Percentiles rank a stretch among this genome's conserved stretches.
Evolutionary conservation across 108 stramenopile species (phyloP).

Genomic region (Cyclotella choctawhatcheeana): DNA sequence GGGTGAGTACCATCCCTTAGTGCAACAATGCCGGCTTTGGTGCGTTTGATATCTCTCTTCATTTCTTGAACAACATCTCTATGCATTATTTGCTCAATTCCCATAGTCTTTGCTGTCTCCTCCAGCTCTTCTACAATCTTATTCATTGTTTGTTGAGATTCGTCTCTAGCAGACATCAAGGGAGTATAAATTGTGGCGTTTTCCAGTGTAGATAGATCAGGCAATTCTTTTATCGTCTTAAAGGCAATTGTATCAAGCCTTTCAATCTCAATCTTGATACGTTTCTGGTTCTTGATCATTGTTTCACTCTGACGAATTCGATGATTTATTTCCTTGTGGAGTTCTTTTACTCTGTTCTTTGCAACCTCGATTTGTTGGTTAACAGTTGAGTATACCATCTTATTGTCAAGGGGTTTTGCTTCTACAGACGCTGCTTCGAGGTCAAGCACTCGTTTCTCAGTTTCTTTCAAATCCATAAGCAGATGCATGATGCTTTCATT

Average conservation of each 20-base stretch:
- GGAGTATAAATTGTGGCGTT: constrained; percentile 1
- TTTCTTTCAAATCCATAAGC: constrained; percentile 6
- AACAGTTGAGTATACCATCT: constrained; percentile 14
- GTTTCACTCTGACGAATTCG: background rate
- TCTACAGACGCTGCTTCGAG: background rate
- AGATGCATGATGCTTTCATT: background rate
- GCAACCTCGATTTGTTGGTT: constrained; percentile 7
- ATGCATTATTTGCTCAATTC: constrained; percentile 24
- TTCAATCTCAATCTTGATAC: constrained; percentile 19
- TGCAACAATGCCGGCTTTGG: constrained; percentile 9
- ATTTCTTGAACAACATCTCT: constrained; percentile 8
- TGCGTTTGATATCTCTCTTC: constrained; percentile 18
- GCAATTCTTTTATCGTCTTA: constrained; percentile 11
- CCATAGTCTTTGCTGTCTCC: constrained; percentile 1
- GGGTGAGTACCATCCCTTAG: constrained; percentile 13
- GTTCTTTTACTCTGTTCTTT: constrained; percentile 13
- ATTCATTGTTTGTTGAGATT: constrained; percentile 14
- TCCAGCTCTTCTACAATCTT: constrained; percentile 8
- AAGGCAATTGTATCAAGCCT: constrained; percentile 16
- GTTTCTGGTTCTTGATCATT: constrained; percentile 18
- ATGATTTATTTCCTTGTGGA: constrained; percentile 21
- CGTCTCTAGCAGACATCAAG: background rate
- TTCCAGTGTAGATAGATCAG: constrained; percentile 2
- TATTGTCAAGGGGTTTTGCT: constrained; percentile 5
- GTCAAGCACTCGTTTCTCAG: background rate